Base-by-base conservation (phyloP, 805 yeast genomes). In the Yarrowia yakushimensis region DNA sequence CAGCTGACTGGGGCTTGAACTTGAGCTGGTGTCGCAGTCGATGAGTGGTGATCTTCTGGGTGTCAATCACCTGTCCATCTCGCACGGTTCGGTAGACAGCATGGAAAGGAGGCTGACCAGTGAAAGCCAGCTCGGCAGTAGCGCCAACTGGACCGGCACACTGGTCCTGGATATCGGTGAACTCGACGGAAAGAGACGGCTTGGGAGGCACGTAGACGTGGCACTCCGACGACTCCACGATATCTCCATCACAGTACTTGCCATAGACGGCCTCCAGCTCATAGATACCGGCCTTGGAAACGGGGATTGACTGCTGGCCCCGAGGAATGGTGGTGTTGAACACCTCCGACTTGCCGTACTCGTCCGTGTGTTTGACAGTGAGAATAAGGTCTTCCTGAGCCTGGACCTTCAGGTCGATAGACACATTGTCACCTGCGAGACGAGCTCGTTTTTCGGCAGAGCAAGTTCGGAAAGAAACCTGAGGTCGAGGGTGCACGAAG, bases 131-230 rank as follows among this genome's bases (percentile, higher is more conserved):
- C 57, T 86, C 88, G 65, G 90, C 90, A 31, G 80, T 78, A 64
- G 91, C 84, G 0, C 97, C 99, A 9, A 90, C 85, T 46, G 91
- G 90, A 0, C 99, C 99, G 30, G 94, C 88, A 76, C 99, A 94
- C 54, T 87, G 83, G 69, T 93, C 98, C 25, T 84, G 78, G 2
- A 93, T 83, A 2, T 93, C 84, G 13, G 77, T 77, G 64, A 77
- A 78, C 28, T 67, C 70, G 15, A 82, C 79, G 3, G 71, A 66
- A 23, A 84, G 65, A 22, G 75, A 69, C 10, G 88, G 86, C 34
- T 80, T 79, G 3, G 85, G 80, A 5, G 88, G 86, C 33, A 76
- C 75, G 0, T 90, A 83, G 1, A 90, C 79, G 17, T 76, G 70
- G 11, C 87, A 77, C 1, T 77, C 72, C 0, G 85, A 79, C 11